A percentile compares a stretch with the other conserved stretches of the same genome.
These are phyloP conservation scores for Phylloporus scabripes DNA, from an alignment of 768 basidiomycete genomes.

Conservation along the genomic window DNA sequence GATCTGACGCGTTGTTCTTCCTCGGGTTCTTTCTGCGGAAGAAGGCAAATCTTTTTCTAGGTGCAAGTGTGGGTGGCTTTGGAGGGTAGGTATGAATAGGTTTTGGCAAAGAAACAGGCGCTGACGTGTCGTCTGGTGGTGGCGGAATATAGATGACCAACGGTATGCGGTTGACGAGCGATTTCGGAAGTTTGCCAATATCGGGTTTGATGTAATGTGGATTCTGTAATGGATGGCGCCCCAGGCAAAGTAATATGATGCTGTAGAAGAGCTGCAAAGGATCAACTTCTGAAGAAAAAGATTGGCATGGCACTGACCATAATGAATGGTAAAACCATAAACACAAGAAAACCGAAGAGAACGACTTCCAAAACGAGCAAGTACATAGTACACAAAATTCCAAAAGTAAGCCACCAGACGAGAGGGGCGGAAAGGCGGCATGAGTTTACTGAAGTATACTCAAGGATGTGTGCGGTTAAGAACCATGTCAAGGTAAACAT, in stretches of 20 bases:
- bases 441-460: conserved; percentile 68
- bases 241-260: conserved; percentile 70
- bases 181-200: conserved; percentile 65
- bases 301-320: conserved; percentile 49
- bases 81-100: conserved; percentile 62
- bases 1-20: conserved; percentile 17
- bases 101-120: conserved; percentile 40
- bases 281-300: not conserved
- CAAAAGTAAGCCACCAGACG: conserved; percentile 84
- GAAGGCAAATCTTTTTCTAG: conserved; percentile 51
- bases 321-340: conserved; percentile 72
- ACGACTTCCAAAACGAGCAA: conserved; percentile 68
- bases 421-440: conserved; percentile 74
- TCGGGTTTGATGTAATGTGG: conserved; percentile 72
- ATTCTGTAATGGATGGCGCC: conserved; percentile 74
- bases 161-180: conserved; percentile 73
- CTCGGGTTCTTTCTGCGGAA: conserved; percentile 31
- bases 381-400: conserved; percentile 75
- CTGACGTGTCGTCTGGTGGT: conserved; percentile 48
- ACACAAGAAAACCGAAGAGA: conserved; percentile 68
- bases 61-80: conserved; percentile 29
- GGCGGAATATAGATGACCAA: conserved; percentile 83
- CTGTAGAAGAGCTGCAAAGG: conserved; percentile 65
- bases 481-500: conserved; percentile 79
- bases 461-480: conserved; percentile 70